Conservation (phyloP, 495 filamentous ascomycete species). For the Neurospora sp. region DNA sequence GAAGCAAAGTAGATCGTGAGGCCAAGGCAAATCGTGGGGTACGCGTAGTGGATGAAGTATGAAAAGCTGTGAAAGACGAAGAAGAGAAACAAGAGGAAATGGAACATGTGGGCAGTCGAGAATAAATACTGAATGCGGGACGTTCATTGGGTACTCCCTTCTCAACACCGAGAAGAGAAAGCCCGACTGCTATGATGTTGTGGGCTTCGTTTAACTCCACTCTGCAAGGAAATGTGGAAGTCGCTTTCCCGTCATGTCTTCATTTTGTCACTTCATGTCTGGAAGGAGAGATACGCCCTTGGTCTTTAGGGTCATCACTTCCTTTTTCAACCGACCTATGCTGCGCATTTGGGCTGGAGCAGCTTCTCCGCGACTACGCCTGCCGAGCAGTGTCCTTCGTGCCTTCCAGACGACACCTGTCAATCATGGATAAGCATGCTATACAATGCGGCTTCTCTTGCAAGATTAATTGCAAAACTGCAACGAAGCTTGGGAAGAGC, state of each 20-base stretch:
- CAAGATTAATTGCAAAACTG: not conserved
- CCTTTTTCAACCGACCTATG: not conserved
- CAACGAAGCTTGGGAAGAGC: not conserved
- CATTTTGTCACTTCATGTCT: not conserved
- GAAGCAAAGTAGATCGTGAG: not conserved
- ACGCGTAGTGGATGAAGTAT: not conserved
- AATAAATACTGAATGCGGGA: not conserved
- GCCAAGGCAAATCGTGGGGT: not conserved
- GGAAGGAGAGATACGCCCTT: not conserved
- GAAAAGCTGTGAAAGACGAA: not conserved
- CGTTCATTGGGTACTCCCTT: not conserved
- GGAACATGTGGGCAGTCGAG: not conserved
- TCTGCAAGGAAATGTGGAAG: not conserved
- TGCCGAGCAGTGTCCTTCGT: not conserved
- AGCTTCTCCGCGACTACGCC: not conserved
- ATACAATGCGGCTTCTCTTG: not conserved
- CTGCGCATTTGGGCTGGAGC: not conserved
- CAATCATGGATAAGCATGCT: not conserved
- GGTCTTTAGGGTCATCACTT: not conserved
- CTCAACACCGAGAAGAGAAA: not conserved
- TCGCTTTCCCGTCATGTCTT: not conserved
- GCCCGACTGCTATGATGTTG: not conserved
- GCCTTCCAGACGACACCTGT: not conserved
- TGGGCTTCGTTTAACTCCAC: not conserved
- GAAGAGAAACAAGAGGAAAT: not conserved